Percentiles rank a stretch among this genome's conserved stretches.
These are phyloP conservation scores for Mycena kentingensis DNA, from an alignment of 768 basidiomycete species.

Conservation along the genomic window DNA sequence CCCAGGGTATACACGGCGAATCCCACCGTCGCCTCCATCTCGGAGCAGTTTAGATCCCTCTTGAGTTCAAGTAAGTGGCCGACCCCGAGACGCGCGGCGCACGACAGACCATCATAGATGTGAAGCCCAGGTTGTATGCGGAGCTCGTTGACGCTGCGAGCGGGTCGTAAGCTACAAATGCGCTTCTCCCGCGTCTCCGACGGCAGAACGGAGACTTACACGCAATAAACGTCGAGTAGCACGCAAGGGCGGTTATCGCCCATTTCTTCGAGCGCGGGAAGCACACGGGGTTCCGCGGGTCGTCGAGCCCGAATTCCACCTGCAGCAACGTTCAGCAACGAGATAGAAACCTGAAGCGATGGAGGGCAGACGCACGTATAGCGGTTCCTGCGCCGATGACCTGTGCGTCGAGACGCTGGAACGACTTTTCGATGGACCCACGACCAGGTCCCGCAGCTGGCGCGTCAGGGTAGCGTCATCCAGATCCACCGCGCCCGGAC, in stretches of 20 bases:
- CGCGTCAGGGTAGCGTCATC: conserved; percentile 34
- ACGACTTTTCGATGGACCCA: conserved; percentile 5
- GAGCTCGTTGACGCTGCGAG: conserved; percentile 49
- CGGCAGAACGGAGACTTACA: too few relatives aligned
- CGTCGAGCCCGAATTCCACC: conserved; percentile 44
- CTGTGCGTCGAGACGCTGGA: neutral
- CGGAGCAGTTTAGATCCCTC: conserved; percentile 46
- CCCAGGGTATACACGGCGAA: conserved; percentile 58
- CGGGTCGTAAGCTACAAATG: neutral
- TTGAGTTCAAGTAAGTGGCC: conserved; percentile 14
- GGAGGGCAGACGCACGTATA: conserved; percentile 22
- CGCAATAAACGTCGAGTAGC: conserved; percentile 48
- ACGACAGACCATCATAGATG: conserved; percentile 48
- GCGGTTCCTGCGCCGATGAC: conserved; percentile 18
- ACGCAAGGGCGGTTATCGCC: conserved; percentile 46
- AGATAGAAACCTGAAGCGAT: neutral
- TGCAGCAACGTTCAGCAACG: conserved; percentile 14
- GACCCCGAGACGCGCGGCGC: conserved; percentile 29
- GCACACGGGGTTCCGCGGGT: conserved; percentile 42
- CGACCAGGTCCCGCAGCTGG: too few relatives aligned
- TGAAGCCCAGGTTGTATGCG: conserved; percentile 56
- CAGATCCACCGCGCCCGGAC: conserved; percentile 33
- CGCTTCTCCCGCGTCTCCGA: too few relatives aligned
- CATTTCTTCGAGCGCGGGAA: conserved; percentile 43
- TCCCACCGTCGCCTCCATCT: conserved; percentile 49